These are phyloP conservation scores for Trichoderma sp. DNA, from an alignment of 2,329 filamentous ascomycete species.

Conservation along the genomic window DNA sequence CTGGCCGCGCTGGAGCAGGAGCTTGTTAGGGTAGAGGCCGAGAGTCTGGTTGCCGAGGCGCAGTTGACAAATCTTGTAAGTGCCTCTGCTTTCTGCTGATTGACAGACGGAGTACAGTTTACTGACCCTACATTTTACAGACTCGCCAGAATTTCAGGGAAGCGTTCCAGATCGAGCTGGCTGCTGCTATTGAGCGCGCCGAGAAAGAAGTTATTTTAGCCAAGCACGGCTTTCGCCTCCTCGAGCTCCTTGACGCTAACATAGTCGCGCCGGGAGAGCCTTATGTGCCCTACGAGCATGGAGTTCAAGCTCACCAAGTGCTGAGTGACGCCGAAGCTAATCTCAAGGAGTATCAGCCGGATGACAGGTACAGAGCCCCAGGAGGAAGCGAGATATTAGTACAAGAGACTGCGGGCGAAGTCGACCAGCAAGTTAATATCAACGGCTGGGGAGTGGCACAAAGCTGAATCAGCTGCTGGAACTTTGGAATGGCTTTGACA, in stretches of 20 bases:
- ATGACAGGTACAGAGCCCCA: constrained; percentile 34
- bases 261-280: constrained; percentile 85
- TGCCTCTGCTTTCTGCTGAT: constrained; percentile 28
- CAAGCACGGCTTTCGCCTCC: constrained; percentile 80
- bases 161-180: constrained; percentile 85
- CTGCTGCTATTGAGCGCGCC: constrained; percentile 89
- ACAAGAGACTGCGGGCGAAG: constrained; percentile 34
- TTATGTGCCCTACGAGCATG: constrained; percentile 67
- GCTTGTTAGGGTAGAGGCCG: constrained; percentile 91
- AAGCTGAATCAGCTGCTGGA: neutral
- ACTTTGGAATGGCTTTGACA: neutral
- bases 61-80: constrained; percentile 91
- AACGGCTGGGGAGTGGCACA: constrained; percentile 8
- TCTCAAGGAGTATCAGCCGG: constrained; percentile 70
- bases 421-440: constrained; percentile 30
- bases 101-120: neutral
- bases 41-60: constrained; percentile 93
- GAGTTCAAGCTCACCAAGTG: constrained; percentile 73
- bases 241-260: constrained; percentile 85
- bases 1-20: constrained; percentile 91
- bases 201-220: constrained; percentile 97
- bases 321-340: constrained; percentile 92
- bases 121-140: constrained; percentile 44
- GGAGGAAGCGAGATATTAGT: constrained; percentile 29
- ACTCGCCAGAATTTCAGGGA: constrained; percentile 96